A percentile compares a stretch with the other conserved stretches of the same genome.
phyloP scores from a whole-genome alignment of 805 yeast genomes.

The Yamadazyma endophytica region DNA sequence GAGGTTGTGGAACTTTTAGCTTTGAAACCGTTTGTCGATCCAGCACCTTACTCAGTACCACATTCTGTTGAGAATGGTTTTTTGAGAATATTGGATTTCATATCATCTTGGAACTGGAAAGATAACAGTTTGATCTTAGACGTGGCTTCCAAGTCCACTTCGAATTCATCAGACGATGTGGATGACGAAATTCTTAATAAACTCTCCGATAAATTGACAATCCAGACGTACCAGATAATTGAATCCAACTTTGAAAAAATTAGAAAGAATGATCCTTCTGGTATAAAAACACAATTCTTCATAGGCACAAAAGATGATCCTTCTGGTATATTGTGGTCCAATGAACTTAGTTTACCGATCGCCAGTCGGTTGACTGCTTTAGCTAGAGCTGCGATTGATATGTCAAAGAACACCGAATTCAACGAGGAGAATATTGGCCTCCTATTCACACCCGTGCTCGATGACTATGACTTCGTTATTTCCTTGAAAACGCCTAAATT shows the following conservation, averaged over 20 bases:
- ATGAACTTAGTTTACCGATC: constrained; percentile 60
- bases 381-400: constrained; percentile 65
- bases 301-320: constrained; percentile 80
- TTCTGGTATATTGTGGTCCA: constrained; percentile 84
- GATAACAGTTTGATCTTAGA: constrained; percentile 83
- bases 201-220: constrained; percentile 57
- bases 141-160: constrained; percentile 43
- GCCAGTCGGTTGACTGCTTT: constrained; percentile 86
- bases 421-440: constrained; percentile 39
- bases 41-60: constrained; percentile 81
- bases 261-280: constrained; percentile 77
- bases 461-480: constrained; percentile 81
- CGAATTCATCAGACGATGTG: constrained; percentile 1
- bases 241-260: constrained; percentile 61
- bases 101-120: constrained; percentile 92
- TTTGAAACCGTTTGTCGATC: constrained; percentile 78
- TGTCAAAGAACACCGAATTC: constrained; percentile 46
- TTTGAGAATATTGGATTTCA: constrained; percentile 61
- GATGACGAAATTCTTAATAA: constrained; percentile 30
- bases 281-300: constrained; percentile 73
- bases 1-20: constrained; percentile 82
- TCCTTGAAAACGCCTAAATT: constrained; percentile 46
- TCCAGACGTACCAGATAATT: constrained; percentile 58
- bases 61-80: constrained; percentile 79
- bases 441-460: constrained; percentile 75